phyloP scores from a whole-genome alignment of 1,284 basidiomycete genomes.

The Microbotryum silenes-acaulis region DNA sequence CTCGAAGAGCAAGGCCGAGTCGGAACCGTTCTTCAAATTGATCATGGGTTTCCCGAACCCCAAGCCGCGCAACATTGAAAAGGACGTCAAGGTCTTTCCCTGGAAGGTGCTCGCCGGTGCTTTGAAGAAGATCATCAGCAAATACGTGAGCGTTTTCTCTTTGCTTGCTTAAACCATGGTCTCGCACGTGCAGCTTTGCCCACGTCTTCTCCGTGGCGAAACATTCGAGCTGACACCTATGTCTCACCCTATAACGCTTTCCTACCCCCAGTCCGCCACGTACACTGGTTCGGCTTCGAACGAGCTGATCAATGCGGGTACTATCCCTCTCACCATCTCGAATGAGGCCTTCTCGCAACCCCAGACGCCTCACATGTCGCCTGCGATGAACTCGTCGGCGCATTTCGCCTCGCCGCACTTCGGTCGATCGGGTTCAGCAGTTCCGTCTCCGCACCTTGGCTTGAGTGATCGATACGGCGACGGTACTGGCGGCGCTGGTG shows the following conservation, averaged over 20 bases:
- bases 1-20: constrained; percentile 71
- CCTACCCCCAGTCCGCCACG: constrained; percentile 23
- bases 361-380: not conserved
- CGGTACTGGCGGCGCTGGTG: not conserved
- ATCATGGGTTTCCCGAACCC: constrained; percentile 94
- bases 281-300: constrained; percentile 11
- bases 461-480: not conserved
- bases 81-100: constrained; percentile 95
- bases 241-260: not conserved
- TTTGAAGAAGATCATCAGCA: constrained; percentile 82
- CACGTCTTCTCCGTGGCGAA: not conserved
- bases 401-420: not conserved
- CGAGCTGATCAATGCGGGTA: not conserved
- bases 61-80: constrained; percentile 92
- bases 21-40: constrained; percentile 77
- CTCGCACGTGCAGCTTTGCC: not conserved
- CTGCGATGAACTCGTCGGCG: not conserved
- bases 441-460: not conserved
- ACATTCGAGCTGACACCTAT: not conserved
- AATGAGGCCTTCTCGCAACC: not conserved
- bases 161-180: not conserved
- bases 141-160: constrained; percentile 44
- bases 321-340: not conserved
- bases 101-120: constrained; percentile 75
- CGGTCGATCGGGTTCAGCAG: not conserved